Conservation (phyloP, 495 filamentous ascomycete species). For the Diplogelasinospora grovesii region DNA sequence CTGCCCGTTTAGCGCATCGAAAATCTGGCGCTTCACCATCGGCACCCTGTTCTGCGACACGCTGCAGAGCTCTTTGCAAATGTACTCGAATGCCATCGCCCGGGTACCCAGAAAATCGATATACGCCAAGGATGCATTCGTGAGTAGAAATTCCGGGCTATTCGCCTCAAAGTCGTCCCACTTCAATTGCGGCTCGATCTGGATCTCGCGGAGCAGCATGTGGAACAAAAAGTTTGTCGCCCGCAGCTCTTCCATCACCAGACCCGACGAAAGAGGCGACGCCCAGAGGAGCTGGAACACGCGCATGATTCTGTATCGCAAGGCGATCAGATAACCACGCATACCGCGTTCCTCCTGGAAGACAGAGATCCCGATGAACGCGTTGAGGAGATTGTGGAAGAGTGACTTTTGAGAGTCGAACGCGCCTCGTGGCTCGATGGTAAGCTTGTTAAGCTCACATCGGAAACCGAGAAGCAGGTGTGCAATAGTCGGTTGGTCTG, state of each 20-base stretch:
- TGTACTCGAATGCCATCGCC: conserved; percentile 71
- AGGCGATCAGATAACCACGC: conserved; percentile 60
- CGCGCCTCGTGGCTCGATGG: conserved; percentile 52
- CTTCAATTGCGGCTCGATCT: conserved; percentile 52
- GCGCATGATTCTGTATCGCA: conserved; percentile 70
- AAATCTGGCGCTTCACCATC: conserved; percentile 67
- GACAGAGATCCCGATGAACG: conserved; percentile 57
- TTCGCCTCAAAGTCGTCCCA: conserved; percentile 59
- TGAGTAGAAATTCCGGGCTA: conserved; percentile 55
- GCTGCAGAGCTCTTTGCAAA: conserved; percentile 74
- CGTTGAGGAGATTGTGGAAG: conserved; percentile 69
- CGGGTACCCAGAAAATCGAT: conserved; percentile 69
- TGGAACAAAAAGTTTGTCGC: conserved; percentile 65
- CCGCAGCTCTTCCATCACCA: conserved; percentile 72
- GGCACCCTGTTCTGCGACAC: conserved; percentile 62
- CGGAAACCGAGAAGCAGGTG: conserved; percentile 87
- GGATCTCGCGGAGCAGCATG: conserved; percentile 56
- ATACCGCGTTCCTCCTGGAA: conserved; percentile 51
- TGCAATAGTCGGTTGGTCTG: conserved; percentile 70
- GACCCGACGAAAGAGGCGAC: conserved; percentile 67
- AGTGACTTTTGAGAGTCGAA: conserved; percentile 66
- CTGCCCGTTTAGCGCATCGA: conserved; percentile 71
- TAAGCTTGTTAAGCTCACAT: conserved; percentile 59
- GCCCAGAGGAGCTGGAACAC: conserved; percentile 76
- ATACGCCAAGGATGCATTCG: conserved; percentile 55